Base-by-base conservation (phyloP, 768 basidiomycete genomes). In the Sarcodon sp. region DNA sequence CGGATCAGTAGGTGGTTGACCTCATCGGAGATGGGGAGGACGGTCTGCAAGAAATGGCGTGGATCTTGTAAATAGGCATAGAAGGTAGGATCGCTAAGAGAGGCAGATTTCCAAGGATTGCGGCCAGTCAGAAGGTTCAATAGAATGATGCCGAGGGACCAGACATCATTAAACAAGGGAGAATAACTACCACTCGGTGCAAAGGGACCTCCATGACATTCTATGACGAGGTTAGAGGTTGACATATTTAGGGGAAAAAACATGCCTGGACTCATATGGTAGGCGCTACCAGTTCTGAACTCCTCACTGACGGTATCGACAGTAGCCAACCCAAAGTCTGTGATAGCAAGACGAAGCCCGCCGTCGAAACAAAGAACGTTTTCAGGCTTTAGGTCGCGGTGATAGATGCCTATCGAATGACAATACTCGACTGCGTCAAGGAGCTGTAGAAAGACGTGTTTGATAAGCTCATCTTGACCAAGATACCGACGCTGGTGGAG, bases 371-470 rank as follows among this genome's bases (percentile, higher is more conserved):
- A 93, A 43, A 97, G 71, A 49, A 96, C 79, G 62, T 89, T 96
- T 69, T 99, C 94, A 4, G 94, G 94, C 71, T 98, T 99, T 59
- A 99, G 69, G 63, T 98, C 94, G 41, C 94, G 87, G 63, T 98
- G 94, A 68, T 87, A 94, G 58, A 99, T 90, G 41, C 88, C 88
- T 44, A 87, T 70, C 15, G 77, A 76, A 64, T 99, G 94, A 64
- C 90, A 92, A 64, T 92, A 86, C 56, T 90, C 84, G 59, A 97
- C 86, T 6, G 90, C 88, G 57, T 94, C 90, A 55, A 97, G 71
- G 54, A 99, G 76, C 64, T 99, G 94, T 48, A 91, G 70, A 68
- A 97, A 98, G 54, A 94, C 83, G 52, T 80, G 74, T 59, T 82
- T 87, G 68, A 97, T 93, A 49, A 94, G 74, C 18, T 68, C 66